Evolutionary conservation across 805 yeast species (phyloP), one percentile per base, ranked within the genome.

Genomic region (Zygotorulaspora chibaensis): DNA sequence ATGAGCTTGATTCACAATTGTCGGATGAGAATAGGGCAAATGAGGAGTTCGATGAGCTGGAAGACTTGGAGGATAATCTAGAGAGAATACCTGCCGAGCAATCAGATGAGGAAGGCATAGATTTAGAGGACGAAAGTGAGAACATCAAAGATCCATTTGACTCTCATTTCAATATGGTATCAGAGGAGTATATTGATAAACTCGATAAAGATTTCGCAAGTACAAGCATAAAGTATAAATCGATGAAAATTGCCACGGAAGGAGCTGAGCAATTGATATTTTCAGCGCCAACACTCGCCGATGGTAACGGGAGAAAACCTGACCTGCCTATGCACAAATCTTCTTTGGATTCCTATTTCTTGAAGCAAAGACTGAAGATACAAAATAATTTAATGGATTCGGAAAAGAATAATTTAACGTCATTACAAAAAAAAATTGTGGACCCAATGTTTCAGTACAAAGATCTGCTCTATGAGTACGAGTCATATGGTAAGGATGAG

Each of bases 371-470:
- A 51, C 54, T 63, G 40, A 54, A 66, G 4, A 45, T 59, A 2
- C 66, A 62, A 18, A 63, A 62, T 40, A 52, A 61, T 40, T 44
- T 62, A n/a, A 15, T 56, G 28, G 59, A 58, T 30, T 46, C 60
- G 4, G 52, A 55, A 1, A 42, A 40, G 12, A 38, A 53, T 6
- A 55, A 61, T 4, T 61, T 77, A 18, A 62, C 76, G 1, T 52
- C 59, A 1, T 48, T 80, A 18, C 90, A 88, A 42, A 61, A 63
- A 28, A 61, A 69, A 13, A 55, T 88, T 2, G 72, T 84, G 7
- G 78, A 80, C 20, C 83, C 90, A 1, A 71, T 91, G 65, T 74
- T 85, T 47, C 75, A 77, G 38, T 90, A 93, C 65, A 77, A 77
- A 51, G 96, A 90, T 62, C 61, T 90, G 1, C 67, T 80, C 13